Base-by-base conservation (phyloP, 805 yeast species). In the Starmerella stellata region DNA sequence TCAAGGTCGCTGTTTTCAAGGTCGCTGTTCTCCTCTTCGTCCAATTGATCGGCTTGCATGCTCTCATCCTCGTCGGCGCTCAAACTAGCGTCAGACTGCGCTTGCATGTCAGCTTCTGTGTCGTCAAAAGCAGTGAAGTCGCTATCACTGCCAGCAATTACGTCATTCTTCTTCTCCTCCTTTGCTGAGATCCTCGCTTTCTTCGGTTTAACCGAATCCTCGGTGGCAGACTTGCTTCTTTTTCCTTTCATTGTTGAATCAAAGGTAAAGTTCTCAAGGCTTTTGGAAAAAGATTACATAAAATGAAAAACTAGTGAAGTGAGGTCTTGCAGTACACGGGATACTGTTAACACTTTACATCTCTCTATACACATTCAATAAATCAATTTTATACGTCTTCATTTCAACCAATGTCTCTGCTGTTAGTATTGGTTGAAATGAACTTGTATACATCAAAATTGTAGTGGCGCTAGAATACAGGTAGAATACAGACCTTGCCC, bases 1-100 rank as follows among this genome's bases (percentile, higher is more conserved):
- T 28, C 39, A 18, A 31, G 37, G 13, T 42, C 45, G n/a, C 33
- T 42, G 3, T 41, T 40, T 4, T 39, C 45, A 13, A 24, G 20
- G 11, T 20, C 35, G n/a, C n/a, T n/a, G n/a, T n/a, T n/a, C n/a
- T n/a, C n/a, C n/a, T n/a, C n/a, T n/a, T n/a, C n/a, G n/a, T n/a
- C n/a, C n/a, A n/a, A n/a, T n/a, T n/a, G n/a, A n/a, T n/a, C n/a
- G 15, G 43, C 51, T 3, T 44, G 50, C 14, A 45, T 49, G 25
- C 30, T 39, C n/a, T 42, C 50, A 15, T 38, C 25, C 21, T 11
- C 37, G 17, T 29, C 35, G 11, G 21, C 18, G 21, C 8, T 23
- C n/a, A n/a, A n/a, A n/a, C n/a, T n/a, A n/a, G n/a, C n/a, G n/a
- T n/a, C n/a, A 4, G 11, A 9, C 14, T 21, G 11, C 18, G 25